These are phyloP conservation scores for Penicillium sp. DNA, from an alignment of 2,329 filamentous ascomycete genomes.

Conservation along the genomic window DNA sequence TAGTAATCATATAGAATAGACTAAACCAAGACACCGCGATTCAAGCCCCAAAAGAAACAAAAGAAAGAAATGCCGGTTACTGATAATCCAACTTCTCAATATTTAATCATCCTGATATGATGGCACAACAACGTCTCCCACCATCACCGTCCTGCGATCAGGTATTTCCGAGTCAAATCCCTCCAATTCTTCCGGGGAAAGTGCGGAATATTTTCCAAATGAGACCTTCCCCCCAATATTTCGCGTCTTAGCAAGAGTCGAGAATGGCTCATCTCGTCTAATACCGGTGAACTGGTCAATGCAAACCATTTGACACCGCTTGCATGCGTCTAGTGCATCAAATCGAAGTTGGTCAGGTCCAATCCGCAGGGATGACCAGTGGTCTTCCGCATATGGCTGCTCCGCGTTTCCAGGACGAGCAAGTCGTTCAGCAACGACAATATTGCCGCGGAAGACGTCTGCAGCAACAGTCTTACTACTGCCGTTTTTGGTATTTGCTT, in stretches of 20 bases:
- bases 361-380: constrained; percentile 69
- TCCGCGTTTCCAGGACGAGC: constrained; percentile 46
- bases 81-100: not conserved
- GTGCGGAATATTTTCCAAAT: constrained; percentile 75
- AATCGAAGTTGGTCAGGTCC: constrained; percentile 46
- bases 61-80: not conserved
- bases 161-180: constrained; percentile 15
- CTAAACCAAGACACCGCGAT: not conserved
- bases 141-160: constrained; percentile 33
- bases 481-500: constrained; percentile 54
- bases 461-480: constrained; percentile 60
- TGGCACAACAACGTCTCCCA: constrained; percentile 42
- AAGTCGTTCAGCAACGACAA: constrained; percentile 64
- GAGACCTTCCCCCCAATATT: constrained; percentile 79
- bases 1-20: not conserved
- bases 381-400: constrained; percentile 74
- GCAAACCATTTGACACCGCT: constrained; percentile 94
- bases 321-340: constrained; percentile 75
- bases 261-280: constrained; percentile 80
- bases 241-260: constrained; percentile 82
- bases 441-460: constrained; percentile 83
- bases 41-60: not conserved
- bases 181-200: constrained; percentile 34
- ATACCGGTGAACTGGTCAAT: constrained; percentile 80
- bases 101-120: constrained; percentile 24